A percentile compares a stretch with the other conserved stretches of the same genome.
Conservation (phyloP, 176 grass and related monocot genomes). For the Phyllostachys edulis region DNA sequence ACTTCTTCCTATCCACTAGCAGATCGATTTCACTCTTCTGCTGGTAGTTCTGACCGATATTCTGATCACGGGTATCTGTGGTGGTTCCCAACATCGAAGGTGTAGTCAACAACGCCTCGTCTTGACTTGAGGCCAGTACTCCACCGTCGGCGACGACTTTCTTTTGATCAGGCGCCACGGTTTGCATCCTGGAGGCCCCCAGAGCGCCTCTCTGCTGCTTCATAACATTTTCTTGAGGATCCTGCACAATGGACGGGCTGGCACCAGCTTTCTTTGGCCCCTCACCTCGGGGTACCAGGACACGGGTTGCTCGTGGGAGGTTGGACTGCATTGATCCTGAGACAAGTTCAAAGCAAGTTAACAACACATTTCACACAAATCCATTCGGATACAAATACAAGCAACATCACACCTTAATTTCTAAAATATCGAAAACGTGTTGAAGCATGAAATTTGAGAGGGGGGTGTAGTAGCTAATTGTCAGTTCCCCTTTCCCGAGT, state of each 20-base stretch:
- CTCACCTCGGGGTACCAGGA: slow-evolving; percentile 49
- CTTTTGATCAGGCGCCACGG: slow-evolving; percentile 26
- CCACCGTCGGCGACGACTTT: slow-evolving; percentile 20
- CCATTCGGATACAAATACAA: slow-evolving; percentile 9
- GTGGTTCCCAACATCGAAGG: slow-evolving; percentile 36
- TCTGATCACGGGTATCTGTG: slow-evolving; percentile 31
- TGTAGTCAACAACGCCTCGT: slow-evolving; percentile 44
- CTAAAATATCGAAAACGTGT: slow-evolving; percentile 12
- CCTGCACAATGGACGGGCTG: slow-evolving; percentile 28
- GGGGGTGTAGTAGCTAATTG: neutral
- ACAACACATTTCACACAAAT: slow-evolving; percentile 8
- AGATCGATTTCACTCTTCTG: slow-evolving; percentile 34
- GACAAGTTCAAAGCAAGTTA: slow-evolving; percentile 23
- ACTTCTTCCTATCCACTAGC: slow-evolving; percentile 40
- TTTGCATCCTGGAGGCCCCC: slow-evolving; percentile 28
- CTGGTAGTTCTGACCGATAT: slow-evolving; percentile 28
- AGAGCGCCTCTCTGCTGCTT: slow-evolving; percentile 33
- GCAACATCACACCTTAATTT: neutral
- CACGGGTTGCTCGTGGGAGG: slow-evolving; percentile 52
- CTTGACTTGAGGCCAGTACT: slow-evolving; percentile 23
- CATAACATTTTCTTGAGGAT: slow-evolving; percentile 26
- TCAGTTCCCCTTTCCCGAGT: neutral
- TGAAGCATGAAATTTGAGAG: neutral
- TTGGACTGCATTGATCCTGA: slow-evolving; percentile 63
- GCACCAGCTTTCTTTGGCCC: slow-evolving; percentile 22